Conservation (phyloP, 2,329 filamentous ascomycete genomes). For the Rachicladosporium sp. region DNA sequence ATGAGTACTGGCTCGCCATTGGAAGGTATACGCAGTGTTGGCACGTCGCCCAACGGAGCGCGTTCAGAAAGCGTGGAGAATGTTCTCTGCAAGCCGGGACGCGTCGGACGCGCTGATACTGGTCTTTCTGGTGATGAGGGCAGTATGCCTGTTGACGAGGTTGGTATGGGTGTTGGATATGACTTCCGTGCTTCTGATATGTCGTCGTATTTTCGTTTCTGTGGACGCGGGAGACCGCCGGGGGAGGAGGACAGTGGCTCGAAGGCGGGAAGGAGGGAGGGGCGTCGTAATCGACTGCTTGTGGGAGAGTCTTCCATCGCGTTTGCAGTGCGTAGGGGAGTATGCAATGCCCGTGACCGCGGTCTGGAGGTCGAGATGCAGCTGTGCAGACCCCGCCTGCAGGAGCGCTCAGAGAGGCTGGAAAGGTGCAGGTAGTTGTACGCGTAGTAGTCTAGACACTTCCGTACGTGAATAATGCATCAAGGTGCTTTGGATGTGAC, state of each 20-base stretch:
- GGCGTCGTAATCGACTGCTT: slow-evolving; percentile 22
- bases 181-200: slow-evolving; percentile 43
- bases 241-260: slow-evolving; percentile 71
- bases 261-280: slow-evolving; percentile 64
- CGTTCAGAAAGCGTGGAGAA: slow-evolving; percentile 62
- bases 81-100: slow-evolving; percentile 46
- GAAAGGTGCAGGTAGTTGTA: too few species aligned
- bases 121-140: slow-evolving; percentile 57
- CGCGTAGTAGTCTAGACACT: too few species aligned
- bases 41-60: slow-evolving; percentile 69
- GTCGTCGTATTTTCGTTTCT: slow-evolving; percentile 51
- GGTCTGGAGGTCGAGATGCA: too few species aligned
- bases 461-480: too few species aligned
- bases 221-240: slow-evolving; percentile 49
- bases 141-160: slow-evolving; percentile 82
- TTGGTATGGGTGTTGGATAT: slow-evolving; percentile 89
- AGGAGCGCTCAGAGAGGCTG: too few species aligned
- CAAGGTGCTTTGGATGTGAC: too few species aligned
- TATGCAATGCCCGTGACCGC: too few species aligned
- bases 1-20: slow-evolving; percentile 74
- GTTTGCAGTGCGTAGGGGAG: slow-evolving; percentile 4
- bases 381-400: too few species aligned
- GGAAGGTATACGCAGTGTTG: slow-evolving; percentile 66
- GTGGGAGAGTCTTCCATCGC: slow-evolving; percentile 13
- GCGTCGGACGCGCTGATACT: slow-evolving; percentile 27